Evolutionary conservation across 257 asterid genomes (phyloP).

Genomic region (Orobanche coerulescens): DNA sequence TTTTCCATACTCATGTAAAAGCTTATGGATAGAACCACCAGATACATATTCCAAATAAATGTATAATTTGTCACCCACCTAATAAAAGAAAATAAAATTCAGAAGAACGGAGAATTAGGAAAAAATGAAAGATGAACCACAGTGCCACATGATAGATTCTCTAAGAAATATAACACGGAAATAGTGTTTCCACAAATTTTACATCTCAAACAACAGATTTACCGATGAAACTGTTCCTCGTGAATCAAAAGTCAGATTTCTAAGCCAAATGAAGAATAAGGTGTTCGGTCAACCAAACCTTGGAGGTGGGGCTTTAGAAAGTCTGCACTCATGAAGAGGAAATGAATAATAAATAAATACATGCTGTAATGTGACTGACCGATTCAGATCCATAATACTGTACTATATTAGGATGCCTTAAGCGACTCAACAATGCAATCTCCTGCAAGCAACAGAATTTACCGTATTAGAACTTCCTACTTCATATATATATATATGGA

Average conservation of each 20-base stretch:
- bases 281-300: slow-evolving; percentile 19
- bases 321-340: neutral
- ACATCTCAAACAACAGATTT: neutral
- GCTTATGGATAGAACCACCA: slow-evolving; percentile 94
- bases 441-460: slow-evolving; percentile 54
- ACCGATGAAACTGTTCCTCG: neutral
- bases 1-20: slow-evolving; percentile 86
- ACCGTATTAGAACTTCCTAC: slow-evolving; percentile 16
- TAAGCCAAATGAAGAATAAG: slow-evolving; percentile 13
- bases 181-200: slow-evolving; percentile 11
- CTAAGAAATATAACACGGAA: neutral
- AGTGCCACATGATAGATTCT: neutral
- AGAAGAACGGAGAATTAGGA: slow-evolving; percentile 15
- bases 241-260: slow-evolving; percentile 18
- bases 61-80: slow-evolving; percentile 85
- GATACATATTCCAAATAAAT: slow-evolving; percentile 92
- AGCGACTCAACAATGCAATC: slow-evolving; percentile 74
- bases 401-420: slow-evolving; percentile 90
- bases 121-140: slow-evolving; percentile 1
- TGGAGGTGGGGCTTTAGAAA: slow-evolving; percentile 1
- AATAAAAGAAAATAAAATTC: slow-evolving; percentile 23
- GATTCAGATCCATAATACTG: slow-evolving; percentile 92
- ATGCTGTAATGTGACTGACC: slow-evolving; percentile 40
- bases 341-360: neutral
- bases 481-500: neutral